phyloP scores from a whole-genome alignment of 2,329 filamentous ascomycete species.

The Aspergillus nomiae region DNA sequence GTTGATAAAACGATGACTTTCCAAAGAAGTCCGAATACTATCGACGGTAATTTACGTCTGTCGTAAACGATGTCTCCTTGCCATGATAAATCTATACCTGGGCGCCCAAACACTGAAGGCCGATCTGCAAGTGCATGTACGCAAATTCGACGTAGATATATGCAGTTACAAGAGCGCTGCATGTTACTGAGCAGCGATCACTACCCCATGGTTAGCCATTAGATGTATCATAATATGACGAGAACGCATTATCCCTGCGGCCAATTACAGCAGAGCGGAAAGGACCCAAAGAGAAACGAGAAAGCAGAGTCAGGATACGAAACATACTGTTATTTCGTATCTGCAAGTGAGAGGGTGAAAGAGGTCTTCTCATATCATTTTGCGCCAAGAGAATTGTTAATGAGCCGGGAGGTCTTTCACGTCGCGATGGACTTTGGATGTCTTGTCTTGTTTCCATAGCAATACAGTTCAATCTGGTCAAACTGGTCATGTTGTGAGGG shows the following conservation, averaged over 20 bases:
- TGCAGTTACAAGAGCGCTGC: neutral
- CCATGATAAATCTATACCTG: neutral
- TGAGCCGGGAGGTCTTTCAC: too few species aligned
- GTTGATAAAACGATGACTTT: neutral
- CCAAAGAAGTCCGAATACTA: neutral
- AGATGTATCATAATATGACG: neutral
- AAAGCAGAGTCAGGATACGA: neutral
- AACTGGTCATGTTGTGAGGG: constrained; percentile 39
- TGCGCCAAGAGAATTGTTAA: neutral
- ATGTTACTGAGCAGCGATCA: neutral
- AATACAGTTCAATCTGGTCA: constrained; percentile 42
- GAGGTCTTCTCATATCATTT: too few species aligned
- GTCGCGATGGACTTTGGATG: neutral
- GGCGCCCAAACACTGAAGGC: neutral
- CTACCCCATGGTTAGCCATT: neutral
- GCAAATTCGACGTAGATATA: neutral
- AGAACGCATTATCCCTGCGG: neutral
- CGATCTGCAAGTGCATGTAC: neutral
- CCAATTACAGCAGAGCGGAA: neutral
- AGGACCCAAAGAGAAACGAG: too few species aligned
- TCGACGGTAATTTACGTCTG: neutral
- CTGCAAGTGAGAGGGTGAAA: neutral
- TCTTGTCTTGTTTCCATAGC: constrained; percentile 27
- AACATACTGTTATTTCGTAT: neutral
- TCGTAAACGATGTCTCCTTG: neutral